Evolutionary conservation across 495 filamentous ascomycete genomes (phyloP).

Genomic region (Penicillium samsonianum): DNA sequence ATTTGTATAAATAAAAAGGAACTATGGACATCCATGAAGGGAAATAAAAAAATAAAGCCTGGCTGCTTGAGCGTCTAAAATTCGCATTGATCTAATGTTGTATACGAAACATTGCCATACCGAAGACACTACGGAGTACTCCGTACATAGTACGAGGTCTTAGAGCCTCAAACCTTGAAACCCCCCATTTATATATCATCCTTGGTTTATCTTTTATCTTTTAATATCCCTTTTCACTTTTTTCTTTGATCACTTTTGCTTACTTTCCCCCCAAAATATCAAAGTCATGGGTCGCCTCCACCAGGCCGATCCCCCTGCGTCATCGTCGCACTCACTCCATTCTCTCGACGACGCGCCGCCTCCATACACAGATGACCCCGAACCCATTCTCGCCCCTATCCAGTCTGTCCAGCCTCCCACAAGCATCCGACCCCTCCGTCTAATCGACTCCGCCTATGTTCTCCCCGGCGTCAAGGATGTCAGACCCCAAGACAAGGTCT

Average conservation of each 20-base stretch:
- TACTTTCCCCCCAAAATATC: background rate
- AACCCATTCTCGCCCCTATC: constrained; percentile 1
- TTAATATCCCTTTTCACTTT: background rate
- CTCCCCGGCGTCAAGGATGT: constrained; percentile 18
- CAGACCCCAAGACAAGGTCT: constrained; percentile 17
- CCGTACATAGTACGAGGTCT: no score
- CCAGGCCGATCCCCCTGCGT: constrained; percentile 16
- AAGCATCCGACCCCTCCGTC: constrained; percentile 11
- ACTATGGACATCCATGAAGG: no score
- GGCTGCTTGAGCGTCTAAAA: no score
- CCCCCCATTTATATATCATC: no score
- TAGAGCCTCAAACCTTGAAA: no score
- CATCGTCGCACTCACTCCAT: constrained; percentile 28
- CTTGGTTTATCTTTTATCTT: no score
- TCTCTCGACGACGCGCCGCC: constrained; percentile 27
- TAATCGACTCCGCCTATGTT: constrained; percentile 27
- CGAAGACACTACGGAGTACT: no score
- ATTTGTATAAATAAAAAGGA: no score
- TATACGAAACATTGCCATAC: no score
- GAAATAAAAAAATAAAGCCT: no score
- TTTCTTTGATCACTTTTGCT: background rate
- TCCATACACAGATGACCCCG: constrained; percentile 30
- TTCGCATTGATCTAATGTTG: no score
- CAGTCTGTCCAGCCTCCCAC: background rate
- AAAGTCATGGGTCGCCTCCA: constrained; percentile 24